Evolutionary conservation across 108 stramenopile species (phyloP), one percentile per base, ranked within the genome.

Genomic region (Fragilariopsis cylindrus): DNA sequence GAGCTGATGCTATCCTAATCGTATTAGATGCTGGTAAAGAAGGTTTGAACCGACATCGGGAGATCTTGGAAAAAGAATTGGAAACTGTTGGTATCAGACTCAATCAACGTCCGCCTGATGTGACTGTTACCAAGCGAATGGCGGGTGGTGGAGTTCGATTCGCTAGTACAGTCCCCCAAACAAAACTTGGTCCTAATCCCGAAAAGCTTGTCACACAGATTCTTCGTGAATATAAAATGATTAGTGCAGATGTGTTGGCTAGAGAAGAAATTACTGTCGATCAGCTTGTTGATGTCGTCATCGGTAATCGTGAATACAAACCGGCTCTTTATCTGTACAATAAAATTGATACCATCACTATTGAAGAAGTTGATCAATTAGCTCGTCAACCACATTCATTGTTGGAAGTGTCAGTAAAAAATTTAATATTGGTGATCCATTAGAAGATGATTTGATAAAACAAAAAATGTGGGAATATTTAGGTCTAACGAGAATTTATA

Each of bases 1-100:
- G 85, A 40, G 93, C 97, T 12, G 98, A 99, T 86, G 85, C 98
- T 4, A 96, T 99, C 50, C 71, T 99, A 39, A 98, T 99, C 81
- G 99, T 99, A 5, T 79, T 99, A 66, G 99, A 99, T 83, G 98
- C 97, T 3, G 98, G 91, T 8, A 97, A 98, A 76, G 98, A 99
- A 84, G 93, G 92, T 9, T 76, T 96, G 78, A 96, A 98, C 84
- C 89, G 96, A 39, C 99, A 99, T 85, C 82, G 97, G 30, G 88
- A 93, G 68, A 99, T 99, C 76, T 76, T 99, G 70, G 98, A 99
- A 78, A 73, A 79, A 56, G 99, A 99, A 87, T 84, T 99, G 45
- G 98, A 99, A 77, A 98, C 95, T 4, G 98, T 99, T 45, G 99
- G 98, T 11, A 90, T 99, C 66, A 93, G 98, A 47, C 82, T 99